phyloP scores from a whole-genome alignment of 108 stramenopile species.

The Chaetoceros muelleri region DNA sequence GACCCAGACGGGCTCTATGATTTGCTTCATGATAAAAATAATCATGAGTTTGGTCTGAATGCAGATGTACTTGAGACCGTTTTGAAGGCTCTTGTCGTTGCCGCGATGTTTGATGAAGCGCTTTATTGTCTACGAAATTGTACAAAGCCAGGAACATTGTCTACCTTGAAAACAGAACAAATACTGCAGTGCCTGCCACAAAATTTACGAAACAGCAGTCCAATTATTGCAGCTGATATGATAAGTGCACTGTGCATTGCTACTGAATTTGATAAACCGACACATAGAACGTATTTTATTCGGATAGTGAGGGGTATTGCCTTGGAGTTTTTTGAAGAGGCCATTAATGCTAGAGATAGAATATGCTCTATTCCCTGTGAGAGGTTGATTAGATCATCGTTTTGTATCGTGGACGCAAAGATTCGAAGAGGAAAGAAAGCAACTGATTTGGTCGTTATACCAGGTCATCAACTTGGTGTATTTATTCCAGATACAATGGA shows the following conservation, averaged over 20 bases:
- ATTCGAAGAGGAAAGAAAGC: slow-evolving; percentile 76
- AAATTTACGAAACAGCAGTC: slow-evolving; percentile 74
- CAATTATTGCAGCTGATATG: slow-evolving; percentile 83
- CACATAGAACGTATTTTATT: slow-evolving; percentile 76
- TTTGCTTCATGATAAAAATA: slow-evolving; percentile 53
- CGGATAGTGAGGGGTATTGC: slow-evolving; percentile 85
- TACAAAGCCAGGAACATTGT: slow-evolving; percentile 64
- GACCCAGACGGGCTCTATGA: slow-evolving; percentile 67
- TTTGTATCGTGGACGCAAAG: slow-evolving; percentile 82
- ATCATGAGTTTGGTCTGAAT: slow-evolving; percentile 77
- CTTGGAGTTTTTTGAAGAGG: slow-evolving; percentile 86
- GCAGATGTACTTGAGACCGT: slow-evolving; percentile 66
- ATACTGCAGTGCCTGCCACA: slow-evolving; percentile 78
- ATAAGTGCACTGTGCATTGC: slow-evolving; percentile 87
- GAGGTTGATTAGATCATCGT: slow-evolving; percentile 63
- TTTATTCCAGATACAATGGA: slow-evolving; percentile 85
- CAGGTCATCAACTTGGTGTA: slow-evolving; percentile 81
- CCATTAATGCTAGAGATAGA: slow-evolving; percentile 79
- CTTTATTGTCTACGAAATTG: slow-evolving; percentile 79
- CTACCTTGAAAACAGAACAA: slow-evolving; percentile 54
- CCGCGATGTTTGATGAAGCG: slow-evolving; percentile 88
- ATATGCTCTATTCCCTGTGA: slow-evolving; percentile 89
- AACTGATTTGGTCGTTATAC: slow-evolving; percentile 67
- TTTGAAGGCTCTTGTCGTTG: slow-evolving; percentile 84
- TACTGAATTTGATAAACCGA: slow-evolving; percentile 78